Conservation (phyloP, 495 filamentous ascomycete species). For the Penicillium daleae region DNA sequence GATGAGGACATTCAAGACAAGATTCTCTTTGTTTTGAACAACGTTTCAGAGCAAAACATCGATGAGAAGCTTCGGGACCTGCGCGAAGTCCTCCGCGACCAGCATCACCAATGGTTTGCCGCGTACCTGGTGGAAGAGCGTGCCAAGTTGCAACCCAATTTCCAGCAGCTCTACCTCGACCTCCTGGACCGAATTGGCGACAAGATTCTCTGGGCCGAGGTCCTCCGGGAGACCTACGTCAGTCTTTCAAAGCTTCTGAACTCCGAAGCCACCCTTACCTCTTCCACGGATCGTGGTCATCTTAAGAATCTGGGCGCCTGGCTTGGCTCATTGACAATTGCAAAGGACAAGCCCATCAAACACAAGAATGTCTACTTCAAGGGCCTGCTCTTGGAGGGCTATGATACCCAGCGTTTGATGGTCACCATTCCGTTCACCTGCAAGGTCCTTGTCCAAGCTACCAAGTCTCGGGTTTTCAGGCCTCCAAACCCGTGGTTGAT, state of each 20-base stretch:
- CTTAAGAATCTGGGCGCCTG: constrained; percentile 90
- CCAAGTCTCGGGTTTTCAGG: constrained; percentile 84
- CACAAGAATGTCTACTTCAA: constrained; percentile 97
- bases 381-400: constrained; percentile 88
- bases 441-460: constrained; percentile 85
- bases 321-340: constrained; percentile 92
- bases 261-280: constrained; percentile 79
- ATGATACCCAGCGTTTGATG: constrained; percentile 84
- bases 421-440: constrained; percentile 96
- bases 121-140: constrained; percentile 94
- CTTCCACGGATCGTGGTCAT: constrained; percentile 77
- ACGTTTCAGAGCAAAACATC: constrained; percentile 86
- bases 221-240: constrained; percentile 90
- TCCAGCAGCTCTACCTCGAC: constrained; percentile 88
- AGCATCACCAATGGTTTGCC: constrained; percentile 95
- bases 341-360: constrained; percentile 92
- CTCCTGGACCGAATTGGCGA: constrained; percentile 82
- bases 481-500: constrained; percentile 97
- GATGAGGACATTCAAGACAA: constrained; percentile 85
- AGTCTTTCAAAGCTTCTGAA: constrained; percentile 85
- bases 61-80: constrained; percentile 80
- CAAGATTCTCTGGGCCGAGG: constrained; percentile 78
- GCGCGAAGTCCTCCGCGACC: constrained; percentile 72
- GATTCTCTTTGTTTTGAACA: constrained; percentile 95
- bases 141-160: constrained; percentile 95